Conservation (phyloP, 805 yeast genomes). For the Dipodascopsis tothii region DNA sequence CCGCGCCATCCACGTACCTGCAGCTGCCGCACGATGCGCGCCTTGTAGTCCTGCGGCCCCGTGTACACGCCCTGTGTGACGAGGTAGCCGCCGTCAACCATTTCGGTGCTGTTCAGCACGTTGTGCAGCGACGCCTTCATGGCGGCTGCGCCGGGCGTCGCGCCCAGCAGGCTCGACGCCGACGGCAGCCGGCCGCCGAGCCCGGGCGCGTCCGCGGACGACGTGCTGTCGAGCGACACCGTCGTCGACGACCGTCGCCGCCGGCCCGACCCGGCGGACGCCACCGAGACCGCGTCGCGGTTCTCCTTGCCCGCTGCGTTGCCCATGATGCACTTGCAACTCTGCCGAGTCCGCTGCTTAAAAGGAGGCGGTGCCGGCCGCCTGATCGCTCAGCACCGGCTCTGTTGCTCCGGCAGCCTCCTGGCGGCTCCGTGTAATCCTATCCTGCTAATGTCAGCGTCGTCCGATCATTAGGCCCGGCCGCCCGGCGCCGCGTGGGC, state of each 20-base stretch:
- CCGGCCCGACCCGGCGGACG: background rate
- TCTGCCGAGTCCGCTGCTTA: no score
- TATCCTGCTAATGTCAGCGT: no score
- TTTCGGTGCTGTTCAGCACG: conserved; percentile 18
- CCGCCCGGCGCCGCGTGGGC: no score
- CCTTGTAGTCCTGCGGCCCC: conserved; percentile 64
- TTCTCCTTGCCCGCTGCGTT: conserved; percentile 28
- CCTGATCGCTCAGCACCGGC: no score
- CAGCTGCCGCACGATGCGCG: conserved; percentile 61
- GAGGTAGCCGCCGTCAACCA: conserved; percentile 87
- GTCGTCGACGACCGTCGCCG: background rate
- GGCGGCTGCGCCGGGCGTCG: background rate
- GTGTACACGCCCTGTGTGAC: conserved; percentile 89
- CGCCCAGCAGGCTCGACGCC: no score
- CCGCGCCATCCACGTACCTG: conserved; percentile 33
- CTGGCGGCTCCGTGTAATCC: no score
- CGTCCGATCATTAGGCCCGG: no score
- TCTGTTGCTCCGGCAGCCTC: no score
- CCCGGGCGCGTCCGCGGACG: background rate
- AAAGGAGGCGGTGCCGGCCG: no score
- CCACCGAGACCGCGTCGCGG: conserved; percentile 2
- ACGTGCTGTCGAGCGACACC: background rate
- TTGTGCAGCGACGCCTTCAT: conserved; percentile 3
- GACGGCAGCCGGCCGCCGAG: background rate
- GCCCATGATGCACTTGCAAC: no score